These are phyloP conservation scores for Chrysosphaeria jannelii DNA, from an alignment of 2,329 filamentous ascomycete genomes.

Conservation along the genomic window DNA sequence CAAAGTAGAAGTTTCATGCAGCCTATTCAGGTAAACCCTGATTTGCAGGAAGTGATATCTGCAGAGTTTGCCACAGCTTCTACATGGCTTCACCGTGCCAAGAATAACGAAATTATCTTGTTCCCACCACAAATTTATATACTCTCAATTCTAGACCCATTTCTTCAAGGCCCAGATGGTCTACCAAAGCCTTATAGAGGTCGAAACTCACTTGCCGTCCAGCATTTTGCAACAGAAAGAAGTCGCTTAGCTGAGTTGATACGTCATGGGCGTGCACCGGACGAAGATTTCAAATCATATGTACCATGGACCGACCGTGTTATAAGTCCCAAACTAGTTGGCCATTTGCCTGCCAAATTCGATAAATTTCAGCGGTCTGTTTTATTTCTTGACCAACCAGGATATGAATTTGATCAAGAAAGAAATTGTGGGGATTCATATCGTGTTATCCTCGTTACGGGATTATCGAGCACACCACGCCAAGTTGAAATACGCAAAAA, in stretches of 20 bases:
- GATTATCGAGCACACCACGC: conserved; percentile 17
- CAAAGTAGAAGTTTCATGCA: conserved; percentile 12
- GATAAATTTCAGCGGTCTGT: conserved; percentile 16
- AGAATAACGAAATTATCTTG: conserved; percentile 39
- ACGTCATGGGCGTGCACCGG: conserved; percentile 9
- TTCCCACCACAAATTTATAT: conserved; percentile 78
- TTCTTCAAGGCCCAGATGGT: conserved; percentile 11
- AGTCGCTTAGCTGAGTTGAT: conserved; percentile 22
- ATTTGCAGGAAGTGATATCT: conserved; percentile 25
- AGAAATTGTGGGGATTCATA: conserved; percentile 24
- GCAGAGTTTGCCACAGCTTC: conserved; percentile 40
- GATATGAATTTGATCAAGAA: conserved; percentile 18
- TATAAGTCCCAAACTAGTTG: conserved; percentile 23
- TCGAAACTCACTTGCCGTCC: not conserved
- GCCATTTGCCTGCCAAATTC: conserved; percentile 10
- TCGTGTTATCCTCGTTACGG: conserved; percentile 23
- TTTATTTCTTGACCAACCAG: conserved; percentile 25
- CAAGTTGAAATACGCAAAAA: conserved; percentile 21
- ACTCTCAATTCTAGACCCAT: conserved; percentile 23
- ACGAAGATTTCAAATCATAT: conserved; percentile 8
- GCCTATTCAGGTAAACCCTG: conserved; percentile 14
- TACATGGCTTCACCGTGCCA: conserved; percentile 36
- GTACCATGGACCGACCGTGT: conserved; percentile 25
- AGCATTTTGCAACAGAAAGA: conserved; percentile 6
- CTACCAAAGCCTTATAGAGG: not conserved